phyloP scores from a whole-genome alignment of 1,284 basidiomycete species.

The Inonotus obliquus region DNA sequence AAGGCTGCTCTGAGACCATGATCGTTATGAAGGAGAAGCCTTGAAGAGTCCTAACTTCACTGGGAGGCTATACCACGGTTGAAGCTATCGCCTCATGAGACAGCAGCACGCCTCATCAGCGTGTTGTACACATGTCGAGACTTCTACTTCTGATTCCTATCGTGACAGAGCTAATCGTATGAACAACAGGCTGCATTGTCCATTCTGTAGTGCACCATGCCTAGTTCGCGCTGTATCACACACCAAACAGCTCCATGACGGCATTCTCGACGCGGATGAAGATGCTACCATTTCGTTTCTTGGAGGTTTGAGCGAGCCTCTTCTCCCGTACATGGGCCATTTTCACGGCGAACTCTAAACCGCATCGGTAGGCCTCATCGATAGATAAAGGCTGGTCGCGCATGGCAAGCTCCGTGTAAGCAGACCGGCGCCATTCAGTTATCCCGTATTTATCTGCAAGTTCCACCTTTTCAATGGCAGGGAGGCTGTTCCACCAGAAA shows the following conservation, averaged over 20 bases:
- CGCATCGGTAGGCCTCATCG: background rate
- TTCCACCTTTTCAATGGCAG: background rate
- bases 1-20: too few relatives aligned
- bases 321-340: slow-evolving; percentile 3
- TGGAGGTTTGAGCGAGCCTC: background rate
- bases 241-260: too few relatives aligned
- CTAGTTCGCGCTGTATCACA: too few relatives aligned
- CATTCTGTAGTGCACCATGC: too few relatives aligned
- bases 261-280: too few relatives aligned
- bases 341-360: slow-evolving; percentile 1
- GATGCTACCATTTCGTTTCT: background rate
- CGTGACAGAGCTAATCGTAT: too few relatives aligned
- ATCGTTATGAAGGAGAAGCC: too few relatives aligned
- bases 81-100: too few relatives aligned
- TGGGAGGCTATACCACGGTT: too few relatives aligned
- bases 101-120: too few relatives aligned
- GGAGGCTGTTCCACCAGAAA: background rate
- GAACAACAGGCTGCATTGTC: too few relatives aligned
- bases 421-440: background rate
- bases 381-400: background rate
- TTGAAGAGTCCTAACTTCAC: too few relatives aligned
- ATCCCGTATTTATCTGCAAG: slow-evolving; percentile 6
- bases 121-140: background rate
- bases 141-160: background rate
- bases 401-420: slow-evolving; percentile 1